Evolutionary conservation across 805 yeast species (phyloP), one percentile per base, ranked within the genome.

Genomic region (Wickerhamomyces queroliae): DNA sequence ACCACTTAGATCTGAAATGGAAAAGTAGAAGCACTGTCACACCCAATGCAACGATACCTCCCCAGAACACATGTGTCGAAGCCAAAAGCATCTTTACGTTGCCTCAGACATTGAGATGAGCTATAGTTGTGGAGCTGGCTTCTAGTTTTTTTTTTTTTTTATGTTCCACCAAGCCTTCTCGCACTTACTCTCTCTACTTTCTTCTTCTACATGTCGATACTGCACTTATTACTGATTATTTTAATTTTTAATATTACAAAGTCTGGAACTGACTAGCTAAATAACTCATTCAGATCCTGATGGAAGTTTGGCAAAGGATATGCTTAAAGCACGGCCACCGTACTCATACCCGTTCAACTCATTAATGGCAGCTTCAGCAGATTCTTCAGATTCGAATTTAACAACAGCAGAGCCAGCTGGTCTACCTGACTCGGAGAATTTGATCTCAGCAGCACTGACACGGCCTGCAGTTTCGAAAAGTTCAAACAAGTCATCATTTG

Each of bases 341-440:
- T 90, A 91, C 43, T 72, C 78, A 64, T 90, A 91, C 38, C 78
- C 79, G 56, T 86, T 72, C 53, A 93, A 72, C 62, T 83, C 84
- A 33, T 68, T 67, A 49, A 91, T 78, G 37, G 96, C 91, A 35
- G 70, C 64, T 36, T 78, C 83, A 1, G 97, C 95, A 45, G 76
- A 70, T 25, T 75, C 85, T 23, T 68, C 71, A 40, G 70, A 67
- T 43, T 74, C 81, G 56, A 85, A 86, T 58, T 80, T 76, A 33
- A 91, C 89, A 37, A 88, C 89, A n/a, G 95, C 97, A 47, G 71
- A 66, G 23, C 97, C 98, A 2, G 82, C 69, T 15, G 95, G 78
- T 54, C 80, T 73, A 28, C 91, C 91, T 27, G 64, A 62, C 4
- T 68, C 57, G 47, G 72, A 73, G 52, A 61, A 74, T 58, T 80